These are phyloP conservation scores for Margaritispora aquatica DNA, from an alignment of 495 filamentous ascomycete genomes.

Conservation along the genomic window DNA sequence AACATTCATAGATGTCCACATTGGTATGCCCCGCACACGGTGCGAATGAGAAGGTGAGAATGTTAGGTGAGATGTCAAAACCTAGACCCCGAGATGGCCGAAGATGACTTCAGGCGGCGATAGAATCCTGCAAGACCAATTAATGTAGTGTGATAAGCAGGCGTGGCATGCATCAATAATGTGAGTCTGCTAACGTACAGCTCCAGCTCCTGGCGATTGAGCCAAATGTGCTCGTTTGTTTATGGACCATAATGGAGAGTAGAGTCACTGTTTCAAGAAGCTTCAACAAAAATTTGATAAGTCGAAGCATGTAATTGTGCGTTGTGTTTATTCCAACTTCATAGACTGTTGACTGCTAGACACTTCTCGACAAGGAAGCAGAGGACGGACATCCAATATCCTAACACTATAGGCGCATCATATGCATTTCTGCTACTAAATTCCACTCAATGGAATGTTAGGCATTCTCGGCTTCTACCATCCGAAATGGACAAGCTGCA, in stretches of 20 bases:
- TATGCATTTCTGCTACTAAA: not conserved
- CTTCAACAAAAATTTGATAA: not conserved
- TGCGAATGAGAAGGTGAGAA: too few relatives aligned
- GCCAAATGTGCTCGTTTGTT: too few relatives aligned
- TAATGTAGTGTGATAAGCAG: not conserved
- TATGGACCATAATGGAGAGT: too few relatives aligned
- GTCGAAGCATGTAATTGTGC: too few relatives aligned
- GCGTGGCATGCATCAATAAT: not conserved
- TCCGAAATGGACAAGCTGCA: not conserved
- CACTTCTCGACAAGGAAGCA: not conserved
- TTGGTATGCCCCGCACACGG: too few relatives aligned
- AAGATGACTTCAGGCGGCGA: not conserved
- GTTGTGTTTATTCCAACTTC: too few relatives aligned
- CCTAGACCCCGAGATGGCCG: not conserved
- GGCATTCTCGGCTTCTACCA: not conserved
- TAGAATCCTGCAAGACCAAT: not conserved
- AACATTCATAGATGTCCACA: too few relatives aligned
- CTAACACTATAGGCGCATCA: not conserved
- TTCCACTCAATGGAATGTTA: not conserved
- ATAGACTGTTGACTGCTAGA: too few relatives aligned
- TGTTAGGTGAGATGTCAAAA: too few relatives aligned
- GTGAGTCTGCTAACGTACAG: not conserved
- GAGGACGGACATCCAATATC: not conserved
- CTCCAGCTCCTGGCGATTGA: not conserved
- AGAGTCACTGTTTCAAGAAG: too few relatives aligned